These are phyloP conservation scores for Fusarium praegraminearum DNA, from an alignment of 2,329 filamentous ascomycete species.

Conservation along the genomic window DNA sequence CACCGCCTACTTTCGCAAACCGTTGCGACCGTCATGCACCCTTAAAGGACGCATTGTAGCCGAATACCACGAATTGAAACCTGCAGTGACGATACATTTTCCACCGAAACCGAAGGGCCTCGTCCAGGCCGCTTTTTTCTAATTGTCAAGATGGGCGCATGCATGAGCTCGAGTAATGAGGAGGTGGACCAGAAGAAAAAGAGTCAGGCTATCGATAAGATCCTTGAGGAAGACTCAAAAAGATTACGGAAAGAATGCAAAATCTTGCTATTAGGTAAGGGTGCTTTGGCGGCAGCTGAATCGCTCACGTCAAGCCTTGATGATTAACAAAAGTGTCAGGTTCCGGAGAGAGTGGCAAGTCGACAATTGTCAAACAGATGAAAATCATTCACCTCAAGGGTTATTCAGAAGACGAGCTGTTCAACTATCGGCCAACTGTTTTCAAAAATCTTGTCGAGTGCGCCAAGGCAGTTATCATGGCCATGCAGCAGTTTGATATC, in stretches of 20 bases:
- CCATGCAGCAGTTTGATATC: conserved; percentile 92
- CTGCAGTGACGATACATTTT: conserved; percentile 14
- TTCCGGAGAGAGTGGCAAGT: conserved; percentile 98
- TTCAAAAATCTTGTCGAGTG: conserved; percentile 99
- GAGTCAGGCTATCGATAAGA: conserved; percentile 94
- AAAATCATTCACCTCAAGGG: conserved; percentile 99
- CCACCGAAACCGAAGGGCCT: conserved; percentile 26
- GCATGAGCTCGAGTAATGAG: conserved; percentile 89
- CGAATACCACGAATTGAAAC: conserved; percentile 30
- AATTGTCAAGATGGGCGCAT: conserved; percentile 81
- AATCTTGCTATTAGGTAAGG: conserved; percentile 90
- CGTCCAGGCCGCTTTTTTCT: conserved; percentile 29
- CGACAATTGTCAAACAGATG: conserved; percentile 99
- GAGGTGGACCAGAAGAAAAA: conserved; percentile 95
- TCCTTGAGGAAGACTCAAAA: conserved; percentile 93
- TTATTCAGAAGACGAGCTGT: conserved; percentile 93
- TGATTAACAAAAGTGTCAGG: conserved; percentile 66
- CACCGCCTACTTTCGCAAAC: conserved; percentile 29
- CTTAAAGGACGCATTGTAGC: conserved; percentile 39
- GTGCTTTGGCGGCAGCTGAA: conserved; percentile 21
- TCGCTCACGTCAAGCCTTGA: not conserved
- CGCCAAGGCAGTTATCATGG: conserved; percentile 90
- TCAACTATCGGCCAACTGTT: conserved; percentile 93
- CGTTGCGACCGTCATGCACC: conserved; percentile 44
- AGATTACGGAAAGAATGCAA: conserved; percentile 97